Base-by-base conservation (phyloP, 306 rosid species). In the Mimosa bimucronata region DNA sequence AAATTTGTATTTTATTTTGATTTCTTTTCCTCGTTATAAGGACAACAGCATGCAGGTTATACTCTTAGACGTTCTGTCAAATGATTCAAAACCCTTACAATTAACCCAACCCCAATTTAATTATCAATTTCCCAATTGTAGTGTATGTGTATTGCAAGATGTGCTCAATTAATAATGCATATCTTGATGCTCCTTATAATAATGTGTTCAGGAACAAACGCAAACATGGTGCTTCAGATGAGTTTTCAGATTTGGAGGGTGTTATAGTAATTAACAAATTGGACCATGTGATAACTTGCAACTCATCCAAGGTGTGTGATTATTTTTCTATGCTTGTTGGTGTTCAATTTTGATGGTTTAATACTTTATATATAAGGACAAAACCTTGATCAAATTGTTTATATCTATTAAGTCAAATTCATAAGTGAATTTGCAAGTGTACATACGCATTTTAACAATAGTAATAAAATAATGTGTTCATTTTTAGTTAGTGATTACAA, bases 261-360 rank as follows among this genome's bases (percentile, higher is more conserved):
- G 91, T 89, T 66, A 71, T 83, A 79, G 80, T 90, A 53, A 81
- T 88, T 71, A 93, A 95, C 82, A 94, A 98, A 76, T 85, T 95
- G 86, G 98, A 95, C 86, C 90, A 98, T 79, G 91, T 91, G 88
- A 89, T 93, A 72, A 84, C 93, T 81, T 95, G 99, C 89, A 90
- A 74, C 84, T 89, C 98, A 57, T 88, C 91, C 50, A 90, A 92
- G 97, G 98, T 91, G 80, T 77, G 84, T 68, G 7, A 19, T 68
- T 11, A 70, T 77, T 34, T 58, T 62, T 29, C 28, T 77, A 52
- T 77, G 58, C 71, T 40, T 25, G n/a, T n/a, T n/a, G 25, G 40
- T 55, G 53, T 73, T 61, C 26, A 70, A 40, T 66, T 70, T 79
- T 77, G 45, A 40, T 29, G n/a, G 29, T 64, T 44, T 55, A 28